phyloP scores from a whole-genome alignment of 495 filamentous ascomycete genomes.

The Tuber brumale region DNA sequence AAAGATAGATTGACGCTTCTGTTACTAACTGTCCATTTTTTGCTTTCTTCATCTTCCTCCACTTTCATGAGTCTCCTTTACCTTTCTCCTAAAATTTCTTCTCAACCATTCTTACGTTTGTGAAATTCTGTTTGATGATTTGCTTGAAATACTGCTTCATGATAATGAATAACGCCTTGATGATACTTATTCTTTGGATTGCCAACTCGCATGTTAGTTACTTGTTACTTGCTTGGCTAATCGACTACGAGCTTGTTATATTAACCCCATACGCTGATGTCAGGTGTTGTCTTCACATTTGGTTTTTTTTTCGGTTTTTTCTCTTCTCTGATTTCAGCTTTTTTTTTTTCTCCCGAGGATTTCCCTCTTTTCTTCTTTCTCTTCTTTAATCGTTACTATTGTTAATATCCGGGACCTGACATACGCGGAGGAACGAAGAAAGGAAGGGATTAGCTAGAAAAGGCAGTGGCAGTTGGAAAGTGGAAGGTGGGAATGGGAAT shows the following conservation, averaged over 20 bases:
- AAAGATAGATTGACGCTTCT: constrained; percentile 14
- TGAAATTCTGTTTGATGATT: neutral
- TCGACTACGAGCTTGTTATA: neutral
- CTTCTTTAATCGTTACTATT: neutral
- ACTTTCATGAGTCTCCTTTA: neutral
- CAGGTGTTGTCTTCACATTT: neutral
- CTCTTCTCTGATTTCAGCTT: neutral
- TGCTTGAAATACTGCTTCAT: neutral
- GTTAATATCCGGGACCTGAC: neutral
- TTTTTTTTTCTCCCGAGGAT: neutral
- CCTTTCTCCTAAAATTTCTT: neutral
- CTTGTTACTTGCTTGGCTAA: neutral
- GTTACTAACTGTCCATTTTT: neutral
- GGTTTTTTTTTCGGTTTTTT: neutral
- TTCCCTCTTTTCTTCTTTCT: neutral
- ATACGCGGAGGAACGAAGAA: neutral
- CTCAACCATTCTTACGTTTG: neutral
- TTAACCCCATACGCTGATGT: neutral
- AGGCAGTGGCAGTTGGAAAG: neutral
- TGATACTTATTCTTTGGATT: neutral
- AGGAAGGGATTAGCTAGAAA: neutral
- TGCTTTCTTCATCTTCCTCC: neutral
- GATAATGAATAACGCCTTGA: neutral
- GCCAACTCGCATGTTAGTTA: neutral
- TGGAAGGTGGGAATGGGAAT: neutral